Evolutionary conservation across 768 basidiomycete species (phyloP), one percentile per base, ranked within the genome.

Genomic region (Leccinellum luteum): DNA sequence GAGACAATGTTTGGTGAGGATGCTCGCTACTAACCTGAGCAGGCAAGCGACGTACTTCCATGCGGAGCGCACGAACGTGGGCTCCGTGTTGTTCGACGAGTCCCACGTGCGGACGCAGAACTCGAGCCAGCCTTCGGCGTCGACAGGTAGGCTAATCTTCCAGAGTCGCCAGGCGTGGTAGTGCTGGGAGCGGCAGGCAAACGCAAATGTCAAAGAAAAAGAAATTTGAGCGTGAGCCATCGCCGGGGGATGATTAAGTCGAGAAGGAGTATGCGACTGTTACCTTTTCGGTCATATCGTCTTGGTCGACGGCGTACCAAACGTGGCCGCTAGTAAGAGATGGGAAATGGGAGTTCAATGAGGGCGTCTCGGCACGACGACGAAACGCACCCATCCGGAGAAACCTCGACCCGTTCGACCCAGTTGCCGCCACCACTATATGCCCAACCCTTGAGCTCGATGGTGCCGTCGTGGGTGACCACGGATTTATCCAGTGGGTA

Each of bases 41-140:
- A 41, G n/a, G 7, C 0, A 38, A 38, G 38, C 31, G 25, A 25
- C 79, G 56, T 58, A 81, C 81, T 82, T 82, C 81, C 80, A 81
- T 4, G 81, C 76, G 7, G 80, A 81, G 47, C 81, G 78, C 15
- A 82, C 78, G 56, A 76, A 79, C 13, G 81, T 82, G 17, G 81
- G 81, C 65, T 83, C 78, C 3, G 81, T 83, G 61, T 84, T 83
- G 68, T 79, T 79, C 8, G 80, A 79, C n/a, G 79, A 80, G 60
- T 83, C 81, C 81, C 82, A 84, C 0, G 79, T 78, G 50, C 81
- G 78, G 21, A 79, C 80, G 55, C 79, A 79, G 69, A 83, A 78
- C 60, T 83, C 81, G 35, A 82, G 74, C 80, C 81, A 83, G 6
- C 81, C 81, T 60, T 84, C 80, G 4, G 81, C 81, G 43, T 80